Evolutionary conservation across 352 stramenopile species (phyloP).

Genomic region (Phytophthora capsici): DNA sequence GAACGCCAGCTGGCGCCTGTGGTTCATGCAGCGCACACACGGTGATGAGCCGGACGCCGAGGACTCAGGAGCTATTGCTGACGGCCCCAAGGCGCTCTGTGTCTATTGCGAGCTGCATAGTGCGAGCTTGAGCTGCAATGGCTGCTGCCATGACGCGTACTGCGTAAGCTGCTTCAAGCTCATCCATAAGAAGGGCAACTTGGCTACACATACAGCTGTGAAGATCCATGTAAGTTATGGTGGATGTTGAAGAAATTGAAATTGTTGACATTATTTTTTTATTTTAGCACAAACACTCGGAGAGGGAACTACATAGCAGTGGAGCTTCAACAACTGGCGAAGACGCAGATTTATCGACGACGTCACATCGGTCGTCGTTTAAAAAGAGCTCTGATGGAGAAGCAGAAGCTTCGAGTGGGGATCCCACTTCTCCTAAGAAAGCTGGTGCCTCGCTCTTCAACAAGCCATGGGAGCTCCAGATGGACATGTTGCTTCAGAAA

Average conservation of each 20-base stretch:
- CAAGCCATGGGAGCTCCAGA: slow-evolving; percentile 86
- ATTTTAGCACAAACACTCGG: slow-evolving; percentile 14
- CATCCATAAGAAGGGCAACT: slow-evolving; percentile 86
- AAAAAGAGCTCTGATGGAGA: slow-evolving; percentile 33
- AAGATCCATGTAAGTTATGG: slow-evolving; percentile 51
- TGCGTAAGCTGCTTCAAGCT: slow-evolving; percentile 90
- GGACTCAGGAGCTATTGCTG: slow-evolving; percentile 11
- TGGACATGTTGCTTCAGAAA: slow-evolving; percentile 84
- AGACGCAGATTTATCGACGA: slow-evolving; percentile 41
- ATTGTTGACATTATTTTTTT: too few species aligned
- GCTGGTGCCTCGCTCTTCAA: slow-evolving; percentile 22
- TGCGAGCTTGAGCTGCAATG: slow-evolving; percentile 78
- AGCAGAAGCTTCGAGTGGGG: not conserved
- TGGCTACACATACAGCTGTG: slow-evolving; percentile 81
- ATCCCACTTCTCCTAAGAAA: slow-evolving; percentile 10
- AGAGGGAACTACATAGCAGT: slow-evolving; percentile 29
- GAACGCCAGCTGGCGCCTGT: slow-evolving; percentile 86
- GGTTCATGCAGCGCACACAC: slow-evolving; percentile 67
- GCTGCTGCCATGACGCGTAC: slow-evolving; percentile 87
- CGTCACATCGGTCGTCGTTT: slow-evolving; percentile 17
- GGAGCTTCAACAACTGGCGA: slow-evolving; percentile 30
- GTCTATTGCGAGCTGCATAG: slow-evolving; percentile 84
- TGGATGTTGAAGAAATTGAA: too few species aligned
- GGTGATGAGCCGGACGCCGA: slow-evolving; percentile 37
- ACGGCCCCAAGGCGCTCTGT: slow-evolving; percentile 37